phyloP scores from a whole-genome alignment of 768 basidiomycete genomes.

The Lentinus tigrinus region DNA sequence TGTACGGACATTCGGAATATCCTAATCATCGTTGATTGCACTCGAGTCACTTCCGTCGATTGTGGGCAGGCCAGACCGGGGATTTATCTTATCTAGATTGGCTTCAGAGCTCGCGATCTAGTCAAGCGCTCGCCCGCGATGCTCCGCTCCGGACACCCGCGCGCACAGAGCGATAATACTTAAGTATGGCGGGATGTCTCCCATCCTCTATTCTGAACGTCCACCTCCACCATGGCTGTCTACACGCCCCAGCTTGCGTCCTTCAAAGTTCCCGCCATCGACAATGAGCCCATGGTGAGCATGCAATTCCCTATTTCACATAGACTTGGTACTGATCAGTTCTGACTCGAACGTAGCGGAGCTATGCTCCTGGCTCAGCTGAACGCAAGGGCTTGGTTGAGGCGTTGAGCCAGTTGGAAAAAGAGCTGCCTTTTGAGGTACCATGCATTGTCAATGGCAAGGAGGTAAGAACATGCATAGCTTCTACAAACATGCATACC shows the following conservation, averaged over 20 bases:
- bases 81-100: not conserved
- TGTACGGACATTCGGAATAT: not conserved
- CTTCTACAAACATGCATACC: not conserved
- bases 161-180: not conserved
- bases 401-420: conserved; percentile 77
- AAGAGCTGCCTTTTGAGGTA: conserved; percentile 84
- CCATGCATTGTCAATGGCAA: conserved; percentile 92
- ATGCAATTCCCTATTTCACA: conserved; percentile 9
- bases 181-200: not conserved
- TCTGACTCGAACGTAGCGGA: conserved; percentile 43
- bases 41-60: no score
- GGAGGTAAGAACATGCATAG: conserved; percentile 43
- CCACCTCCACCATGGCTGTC: conserved; percentile 44
- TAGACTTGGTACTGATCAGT: not conserved
- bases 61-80: not conserved
- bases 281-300: conserved; percentile 92
- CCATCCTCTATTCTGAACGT: conserved; percentile 10
- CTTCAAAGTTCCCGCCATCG: conserved; percentile 81
- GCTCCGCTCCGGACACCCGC: conserved; percentile 4
- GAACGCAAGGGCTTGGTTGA: conserved; percentile 75
- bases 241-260: conserved; percentile 70
- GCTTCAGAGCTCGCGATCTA: no score
- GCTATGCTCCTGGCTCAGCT: conserved; percentile 74
- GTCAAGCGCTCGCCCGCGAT: no score
- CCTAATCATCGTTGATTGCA: not conserved